Conservation (phyloP, 768 basidiomycete genomes). For the Leccinellum albellum region DNA sequence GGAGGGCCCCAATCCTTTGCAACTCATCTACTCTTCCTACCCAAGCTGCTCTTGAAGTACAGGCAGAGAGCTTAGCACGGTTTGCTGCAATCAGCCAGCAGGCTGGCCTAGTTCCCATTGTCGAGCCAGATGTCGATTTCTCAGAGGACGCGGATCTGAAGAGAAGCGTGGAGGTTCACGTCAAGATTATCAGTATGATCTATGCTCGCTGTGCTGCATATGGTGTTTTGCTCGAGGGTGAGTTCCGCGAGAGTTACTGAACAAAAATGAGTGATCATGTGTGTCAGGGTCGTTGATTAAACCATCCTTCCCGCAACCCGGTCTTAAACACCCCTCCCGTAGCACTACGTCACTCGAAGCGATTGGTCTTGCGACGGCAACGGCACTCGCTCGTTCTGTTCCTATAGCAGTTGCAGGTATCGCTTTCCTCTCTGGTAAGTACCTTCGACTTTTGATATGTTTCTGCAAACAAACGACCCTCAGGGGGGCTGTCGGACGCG, state of each 20-base stretch:
- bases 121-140: slow-evolving; percentile 53
- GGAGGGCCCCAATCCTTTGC: slow-evolving; percentile 48
- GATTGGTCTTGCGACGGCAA: slow-evolving; percentile 45
- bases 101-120: slow-evolving; percentile 49
- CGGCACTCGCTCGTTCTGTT: slow-evolving; percentile 42
- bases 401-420: slow-evolving; percentile 47
- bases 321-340: slow-evolving; percentile 40
- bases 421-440: slow-evolving; percentile 47
- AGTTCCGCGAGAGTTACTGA: not conserved
- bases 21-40: slow-evolving; percentile 39
- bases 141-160: slow-evolving; percentile 43
- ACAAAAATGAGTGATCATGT: not conserved
- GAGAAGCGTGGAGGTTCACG: slow-evolving; percentile 45
- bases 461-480: not conserved
- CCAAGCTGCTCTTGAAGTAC: slow-evolving; percentile 39
- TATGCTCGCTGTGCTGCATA: slow-evolving; percentile 43
- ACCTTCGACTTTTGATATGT: not conserved
- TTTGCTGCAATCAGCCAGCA: slow-evolving; percentile 51
- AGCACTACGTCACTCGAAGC: slow-evolving; percentile 35
- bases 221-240: slow-evolving; percentile 49
- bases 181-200: slow-evolving; percentile 43
- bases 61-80: slow-evolving; percentile 45
- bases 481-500: slow-evolving; percentile 43
- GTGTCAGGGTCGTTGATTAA: slow-evolving; percentile 46
- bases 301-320: slow-evolving; percentile 50